Evolutionary conservation across 352 stramenopile genomes (phyloP), one percentile per base, ranked within the genome.

Genomic region (Aphanomyces cochlioides): DNA sequence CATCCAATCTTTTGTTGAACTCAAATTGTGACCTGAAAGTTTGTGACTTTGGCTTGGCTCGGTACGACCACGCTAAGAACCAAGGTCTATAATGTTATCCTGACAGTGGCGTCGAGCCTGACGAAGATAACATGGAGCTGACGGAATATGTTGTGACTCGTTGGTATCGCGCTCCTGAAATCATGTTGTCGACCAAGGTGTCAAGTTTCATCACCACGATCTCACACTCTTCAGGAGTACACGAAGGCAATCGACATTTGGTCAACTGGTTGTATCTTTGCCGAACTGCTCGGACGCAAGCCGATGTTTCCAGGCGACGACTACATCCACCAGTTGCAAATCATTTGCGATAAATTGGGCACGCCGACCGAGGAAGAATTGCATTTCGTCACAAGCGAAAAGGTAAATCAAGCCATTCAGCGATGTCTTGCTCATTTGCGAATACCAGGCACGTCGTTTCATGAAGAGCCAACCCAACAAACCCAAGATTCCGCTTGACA

Each of bases 271-370:
- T 98, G 93, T 78, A 98, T 98, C 74, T 96, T 98, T 56, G 91
- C 89, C n/a, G 92, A 98, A 74, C 72, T 98, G 39, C 79, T 98
- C 1, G 87, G 85, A 10, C 81, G 89, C 48, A 96, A 95, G 56
- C 89, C 90, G 50, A 80, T 98, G n/a, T 97, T 98, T 53, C 92
- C 90, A 5, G 92, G 92, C 1, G 93, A 99, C 64, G 96, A 99
- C 78, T 99, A 99, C 79, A 99, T 99, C 78, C 93, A 99, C 78
- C 97, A 99, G 80, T 93, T 99, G 54, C 88, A 97, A 79, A 93
- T 98, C 74, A 98, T 98, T 66, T 95, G 85, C 71, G 88, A 97
- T 66, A 93, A 96, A 66, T 82, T 98, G 41, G 92, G 92, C 41
- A 96, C 87, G 47, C 89, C 90, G 10, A 77, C 76, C 36, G 83